These are phyloP conservation scores for Corymbia maculata DNA, from an alignment of 345 rosid genomes.

Conservation along the genomic window DNA sequence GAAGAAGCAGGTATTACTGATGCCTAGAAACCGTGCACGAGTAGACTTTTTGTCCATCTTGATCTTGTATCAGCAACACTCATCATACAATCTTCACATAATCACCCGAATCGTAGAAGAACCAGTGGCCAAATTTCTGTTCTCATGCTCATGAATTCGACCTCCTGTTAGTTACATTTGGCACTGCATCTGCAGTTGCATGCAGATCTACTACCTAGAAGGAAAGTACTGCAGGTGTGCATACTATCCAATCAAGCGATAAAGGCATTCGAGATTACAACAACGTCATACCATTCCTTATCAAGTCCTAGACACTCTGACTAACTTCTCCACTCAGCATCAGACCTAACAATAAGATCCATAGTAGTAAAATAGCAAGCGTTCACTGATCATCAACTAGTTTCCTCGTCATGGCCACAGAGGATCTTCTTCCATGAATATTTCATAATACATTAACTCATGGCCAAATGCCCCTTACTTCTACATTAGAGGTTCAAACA, in stretches of 20 bases:
- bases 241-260: not conserved
- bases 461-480: not conserved
- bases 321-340: not conserved
- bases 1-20: not conserved
- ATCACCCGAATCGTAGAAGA: not conserved
- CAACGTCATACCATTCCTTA: not conserved
- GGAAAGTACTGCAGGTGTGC: not conserved
- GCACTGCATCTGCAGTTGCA: not conserved
- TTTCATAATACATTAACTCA: not conserved
- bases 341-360: not conserved
- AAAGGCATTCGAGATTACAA: not conserved
- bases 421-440: not conserved
- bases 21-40: not conserved
- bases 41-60: not conserved
- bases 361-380: not conserved
- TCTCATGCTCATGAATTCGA: not conserved
- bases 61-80: not conserved
- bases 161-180: not conserved
- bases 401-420: not conserved
- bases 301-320: not conserved
- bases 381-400: not conserved
- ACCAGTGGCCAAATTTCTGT: not conserved
- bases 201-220: not conserved
- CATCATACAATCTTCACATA: not conserved
- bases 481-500: not conserved